A percentile compares a stretch with the other conserved stretches of the same genome.
Conservation (phyloP, 202 grass and related monocot species). For the Elaeis oleifera region DNA sequence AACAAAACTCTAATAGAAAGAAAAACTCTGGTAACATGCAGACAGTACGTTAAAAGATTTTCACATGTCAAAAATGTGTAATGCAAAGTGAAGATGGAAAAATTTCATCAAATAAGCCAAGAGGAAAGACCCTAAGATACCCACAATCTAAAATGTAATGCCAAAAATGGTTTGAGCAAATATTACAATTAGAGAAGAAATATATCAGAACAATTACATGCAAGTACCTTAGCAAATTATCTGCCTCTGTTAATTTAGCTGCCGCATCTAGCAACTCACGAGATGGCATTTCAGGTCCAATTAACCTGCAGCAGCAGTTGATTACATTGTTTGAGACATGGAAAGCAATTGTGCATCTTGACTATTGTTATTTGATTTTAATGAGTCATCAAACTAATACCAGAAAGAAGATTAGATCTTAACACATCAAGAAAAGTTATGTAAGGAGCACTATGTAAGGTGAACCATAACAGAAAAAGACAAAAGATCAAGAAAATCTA, state of each 20-base stretch:
- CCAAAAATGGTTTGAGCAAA: not conserved
- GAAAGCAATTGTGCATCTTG: not conserved
- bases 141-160: not conserved
- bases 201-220: not conserved
- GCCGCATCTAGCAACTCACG: conserved; percentile 80
- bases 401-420: too few relatives aligned
- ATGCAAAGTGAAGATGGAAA: too few relatives aligned
- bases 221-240: conserved; percentile 41
- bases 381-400: too few relatives aligned
- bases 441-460: too few relatives aligned
- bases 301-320: conserved; percentile 36
- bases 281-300: conserved; percentile 98
- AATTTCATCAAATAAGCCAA: too few relatives aligned
- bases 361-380: too few relatives aligned
- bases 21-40: not conserved
- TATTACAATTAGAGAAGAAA: not conserved
- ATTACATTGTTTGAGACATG: conserved; percentile 16
- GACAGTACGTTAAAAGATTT: not conserved
- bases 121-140: not conserved
- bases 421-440: too few relatives aligned
- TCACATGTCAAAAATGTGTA: conserved; percentile 2
- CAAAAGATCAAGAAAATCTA: too few relatives aligned
- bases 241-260: conserved; percentile 91
- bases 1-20: conserved; percentile 3
- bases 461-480: too few relatives aligned